Evolutionary conservation across 1,139 yeast species (phyloP).

Genomic region (Geotrichum armillariae): DNA sequence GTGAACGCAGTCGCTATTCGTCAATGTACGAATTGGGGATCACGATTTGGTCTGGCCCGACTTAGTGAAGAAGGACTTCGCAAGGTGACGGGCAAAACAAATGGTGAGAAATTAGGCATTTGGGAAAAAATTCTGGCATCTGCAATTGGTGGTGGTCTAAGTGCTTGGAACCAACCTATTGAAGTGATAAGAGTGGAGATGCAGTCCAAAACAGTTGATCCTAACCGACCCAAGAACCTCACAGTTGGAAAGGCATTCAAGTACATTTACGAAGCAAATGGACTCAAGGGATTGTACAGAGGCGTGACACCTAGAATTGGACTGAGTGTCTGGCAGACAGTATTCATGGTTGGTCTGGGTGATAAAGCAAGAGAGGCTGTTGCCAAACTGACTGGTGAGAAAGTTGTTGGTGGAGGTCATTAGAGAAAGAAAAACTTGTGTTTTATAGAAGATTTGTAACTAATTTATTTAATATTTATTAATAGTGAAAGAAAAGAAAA

Average conservation of each 20-base stretch:
- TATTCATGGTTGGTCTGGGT: slow-evolving; percentile 97
- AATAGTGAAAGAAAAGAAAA: no score
- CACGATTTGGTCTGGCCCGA: slow-evolving; percentile 90
- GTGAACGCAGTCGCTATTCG: slow-evolving; percentile 98
- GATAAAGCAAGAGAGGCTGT: slow-evolving; percentile 76
- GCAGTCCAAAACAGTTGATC: slow-evolving; percentile 92
- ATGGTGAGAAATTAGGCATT: slow-evolving; percentile 60
- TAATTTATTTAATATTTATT: no score
- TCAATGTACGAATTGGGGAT: slow-evolving; percentile 99
- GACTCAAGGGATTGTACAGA: slow-evolving; percentile 87
- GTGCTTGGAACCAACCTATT: slow-evolving; percentile 99
- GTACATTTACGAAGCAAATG: slow-evolving; percentile 80
- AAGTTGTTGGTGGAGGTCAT: slow-evolving; percentile 16
- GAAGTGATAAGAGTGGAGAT: slow-evolving; percentile 97
- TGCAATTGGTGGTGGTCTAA: slow-evolving; percentile 92
- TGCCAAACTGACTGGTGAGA: slow-evolving; percentile 57
- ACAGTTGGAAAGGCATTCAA: slow-evolving; percentile 75
- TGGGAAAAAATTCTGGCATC: slow-evolving; percentile 83
- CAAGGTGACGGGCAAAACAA: slow-evolving; percentile 57
- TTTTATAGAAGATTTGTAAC: no score
- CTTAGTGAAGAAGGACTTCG: slow-evolving; percentile 87
- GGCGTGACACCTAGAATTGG: slow-evolving; percentile 98
- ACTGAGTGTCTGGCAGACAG: slow-evolving; percentile 96
- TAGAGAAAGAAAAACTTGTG: background rate
- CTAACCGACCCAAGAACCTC: slow-evolving; percentile 91